Conservation (phyloP, 2,329 filamentous ascomycete genomes). For the Hypoxylon sp. region DNA sequence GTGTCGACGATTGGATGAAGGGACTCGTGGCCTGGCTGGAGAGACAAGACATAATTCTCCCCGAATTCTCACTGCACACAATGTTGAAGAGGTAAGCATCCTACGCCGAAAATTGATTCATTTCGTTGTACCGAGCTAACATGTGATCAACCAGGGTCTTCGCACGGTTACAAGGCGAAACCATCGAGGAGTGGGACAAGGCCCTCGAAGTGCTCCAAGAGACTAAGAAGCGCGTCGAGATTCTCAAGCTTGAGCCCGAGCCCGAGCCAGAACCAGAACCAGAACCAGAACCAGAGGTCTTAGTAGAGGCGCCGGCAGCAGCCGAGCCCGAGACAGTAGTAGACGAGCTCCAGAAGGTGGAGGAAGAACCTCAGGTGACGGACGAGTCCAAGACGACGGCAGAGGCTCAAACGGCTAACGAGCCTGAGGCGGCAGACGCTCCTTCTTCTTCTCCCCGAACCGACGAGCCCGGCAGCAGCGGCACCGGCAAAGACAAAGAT, state of each 20-base stretch:
- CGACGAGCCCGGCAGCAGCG: neutral
- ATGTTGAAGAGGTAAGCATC: conserved; percentile 33
- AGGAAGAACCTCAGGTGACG: conserved; percentile 3
- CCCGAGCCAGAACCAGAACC: conserved; percentile 10
- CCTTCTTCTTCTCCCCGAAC: neutral
- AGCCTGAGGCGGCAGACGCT: conserved; percentile 12
- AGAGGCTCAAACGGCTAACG: conserved; percentile 14
- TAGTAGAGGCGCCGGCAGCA: conserved; percentile 1
- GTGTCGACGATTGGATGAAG: conserved; percentile 33
- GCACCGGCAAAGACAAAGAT: neutral
- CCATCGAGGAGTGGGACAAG: conserved; percentile 30
- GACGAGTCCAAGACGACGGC: conserved; percentile 18
- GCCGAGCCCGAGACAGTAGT: conserved; percentile 1
- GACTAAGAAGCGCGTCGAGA: conserved; percentile 1
- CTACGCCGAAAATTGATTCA: neutral
- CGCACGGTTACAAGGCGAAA: conserved; percentile 19
- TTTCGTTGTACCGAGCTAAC: conserved; percentile 11
- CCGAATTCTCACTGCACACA: conserved; percentile 27
- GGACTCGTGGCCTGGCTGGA: conserved; percentile 32
- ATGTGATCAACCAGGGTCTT: conserved; percentile 14
- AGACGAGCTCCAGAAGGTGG: neutral
- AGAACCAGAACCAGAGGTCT: neutral
- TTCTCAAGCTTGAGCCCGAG: conserved; percentile 26
- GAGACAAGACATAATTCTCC: conserved; percentile 23
- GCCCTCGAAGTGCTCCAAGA: conserved; percentile 18